Evolutionary conservation across 176 grass and related monocot genomes (phyloP).

Genomic region (Puccinellia tenuiflora): DNA sequence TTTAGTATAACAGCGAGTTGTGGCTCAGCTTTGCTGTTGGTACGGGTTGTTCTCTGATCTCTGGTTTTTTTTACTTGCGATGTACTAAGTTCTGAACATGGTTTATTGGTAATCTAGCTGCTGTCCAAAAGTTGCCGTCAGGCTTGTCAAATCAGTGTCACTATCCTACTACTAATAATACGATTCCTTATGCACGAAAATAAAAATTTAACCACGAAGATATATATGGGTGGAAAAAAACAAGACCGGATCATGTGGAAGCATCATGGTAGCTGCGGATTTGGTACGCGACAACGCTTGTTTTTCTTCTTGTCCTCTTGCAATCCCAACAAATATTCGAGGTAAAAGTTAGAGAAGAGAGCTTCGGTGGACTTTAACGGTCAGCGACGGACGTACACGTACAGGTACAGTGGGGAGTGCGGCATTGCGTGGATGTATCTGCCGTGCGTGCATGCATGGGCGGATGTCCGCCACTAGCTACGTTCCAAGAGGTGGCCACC

Average conservation of each 20-base stretch:
- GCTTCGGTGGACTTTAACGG: not conserved
- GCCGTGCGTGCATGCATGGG: constrained; percentile 16
- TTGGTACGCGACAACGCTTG: constrained; percentile 5
- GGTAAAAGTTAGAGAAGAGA: not conserved
- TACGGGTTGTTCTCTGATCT: not conserved
- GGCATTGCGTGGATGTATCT: constrained; percentile 10
- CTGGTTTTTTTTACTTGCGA: not conserved
- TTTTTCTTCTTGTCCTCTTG: constrained; percentile 18
- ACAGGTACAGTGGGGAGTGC: not conserved
- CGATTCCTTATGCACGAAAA: not conserved
- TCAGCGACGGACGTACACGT: not conserved
- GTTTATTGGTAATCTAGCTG: not conserved
- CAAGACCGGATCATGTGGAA: not conserved
- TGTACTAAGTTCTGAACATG: no score
- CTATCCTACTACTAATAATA: not conserved
- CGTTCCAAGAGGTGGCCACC: constrained; percentile 6
- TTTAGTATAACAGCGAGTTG: not conserved
- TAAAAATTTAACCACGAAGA: not conserved
- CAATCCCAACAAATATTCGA: not conserved
- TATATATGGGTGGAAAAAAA: not conserved
- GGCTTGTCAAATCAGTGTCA: not conserved
- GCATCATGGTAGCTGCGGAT: not conserved
- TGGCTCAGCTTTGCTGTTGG: not conserved
- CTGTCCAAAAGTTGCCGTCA: not conserved
- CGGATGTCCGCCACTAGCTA: constrained; percentile 35